Conservation (phyloP, 352 stramenopile species). For the Aphanomyces cochlioides region DNA sequence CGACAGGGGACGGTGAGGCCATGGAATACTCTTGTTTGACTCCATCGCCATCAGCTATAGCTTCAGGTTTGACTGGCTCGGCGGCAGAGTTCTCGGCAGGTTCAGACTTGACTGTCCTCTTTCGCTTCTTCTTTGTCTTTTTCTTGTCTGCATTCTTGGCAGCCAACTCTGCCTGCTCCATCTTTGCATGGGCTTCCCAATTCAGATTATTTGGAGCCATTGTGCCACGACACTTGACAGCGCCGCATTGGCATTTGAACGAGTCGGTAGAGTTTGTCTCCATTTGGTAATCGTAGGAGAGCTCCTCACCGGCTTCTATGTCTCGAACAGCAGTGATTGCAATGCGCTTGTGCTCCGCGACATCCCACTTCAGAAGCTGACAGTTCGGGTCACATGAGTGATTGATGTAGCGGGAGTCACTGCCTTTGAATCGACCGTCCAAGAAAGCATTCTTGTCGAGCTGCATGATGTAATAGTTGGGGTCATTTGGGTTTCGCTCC, state of each 20-base stretch:
- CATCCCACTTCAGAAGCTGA: constrained; percentile 92
- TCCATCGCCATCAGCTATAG: neutral
- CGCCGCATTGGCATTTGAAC: constrained; percentile 84
- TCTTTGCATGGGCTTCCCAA: constrained; percentile 25
- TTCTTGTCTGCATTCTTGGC: constrained; percentile 80
- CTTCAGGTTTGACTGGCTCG: neutral
- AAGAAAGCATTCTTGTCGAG: constrained; percentile 90
- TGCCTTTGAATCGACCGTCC: constrained; percentile 91
- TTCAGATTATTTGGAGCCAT: constrained; percentile 84
- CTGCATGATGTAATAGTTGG: constrained; percentile 97
- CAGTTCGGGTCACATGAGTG: constrained; percentile 97
- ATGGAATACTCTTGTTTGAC: neutral
- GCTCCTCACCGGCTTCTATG: constrained; percentile 84
- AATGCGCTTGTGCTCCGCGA: constrained; percentile 89
- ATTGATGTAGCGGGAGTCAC: constrained; percentile 96
- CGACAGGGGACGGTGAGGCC: too few species aligned
- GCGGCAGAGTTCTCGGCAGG: too few species aligned
- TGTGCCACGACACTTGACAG: constrained; percentile 75
- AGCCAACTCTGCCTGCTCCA: constrained; percentile 30
- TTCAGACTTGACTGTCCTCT: constrained; percentile 3
- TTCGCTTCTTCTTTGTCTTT: constrained; percentile 7
- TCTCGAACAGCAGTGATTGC: constrained; percentile 89
- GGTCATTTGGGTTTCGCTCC: constrained; percentile 87
- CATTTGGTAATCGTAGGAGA: constrained; percentile 96
- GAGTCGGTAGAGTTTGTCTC: constrained; percentile 81